A percentile compares a stretch with the other conserved stretches of the same genome.
These are phyloP conservation scores for Sphaerosporella brunnea DNA, from an alignment of 495 filamentous ascomycete species.

Conservation along the genomic window DNA sequence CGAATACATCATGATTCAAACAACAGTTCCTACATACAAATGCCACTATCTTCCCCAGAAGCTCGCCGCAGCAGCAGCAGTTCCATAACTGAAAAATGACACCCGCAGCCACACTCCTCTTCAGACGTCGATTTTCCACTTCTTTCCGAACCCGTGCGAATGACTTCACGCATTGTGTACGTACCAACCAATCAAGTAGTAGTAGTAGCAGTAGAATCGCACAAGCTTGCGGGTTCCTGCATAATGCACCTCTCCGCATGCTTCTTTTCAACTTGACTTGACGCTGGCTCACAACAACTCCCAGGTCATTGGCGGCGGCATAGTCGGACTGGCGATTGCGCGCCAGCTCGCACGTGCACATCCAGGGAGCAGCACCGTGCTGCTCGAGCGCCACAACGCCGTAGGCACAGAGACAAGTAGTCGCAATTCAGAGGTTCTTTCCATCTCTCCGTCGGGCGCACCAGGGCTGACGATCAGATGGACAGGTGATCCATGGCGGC, in stretches of 20 bases:
- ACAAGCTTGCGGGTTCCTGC: no score
- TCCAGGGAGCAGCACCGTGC: slow-evolving; percentile 44
- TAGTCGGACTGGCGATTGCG: slow-evolving; percentile 80
- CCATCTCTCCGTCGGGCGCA: no score
- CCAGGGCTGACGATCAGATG: no score
- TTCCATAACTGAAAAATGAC: no score
- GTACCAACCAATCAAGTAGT: no score
- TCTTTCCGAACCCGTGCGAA: not conserved
- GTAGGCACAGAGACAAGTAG: slow-evolving; percentile 83
- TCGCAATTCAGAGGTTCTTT: slow-evolving; percentile 87
- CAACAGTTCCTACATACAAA: not conserved
- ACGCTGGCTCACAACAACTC: not conserved
- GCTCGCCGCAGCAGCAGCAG: no score
- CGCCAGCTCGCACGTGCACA: slow-evolving; percentile 48
- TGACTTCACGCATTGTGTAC: slow-evolving; percentile 4
- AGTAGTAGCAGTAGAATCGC: no score
- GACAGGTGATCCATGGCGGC: slow-evolving; percentile 92
- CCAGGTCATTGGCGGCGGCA: slow-evolving; percentile 75
- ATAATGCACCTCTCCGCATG: no score
- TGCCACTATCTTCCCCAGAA: no score
- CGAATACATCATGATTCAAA: no score
- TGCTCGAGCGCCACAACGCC: slow-evolving; percentile 62
- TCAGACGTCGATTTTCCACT: not conserved
- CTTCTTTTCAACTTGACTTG: no score
- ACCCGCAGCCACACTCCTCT: not conserved